Base-by-base conservation (phyloP, 1,139 yeast species). In the Hanseniaspora sp. region DNA sequence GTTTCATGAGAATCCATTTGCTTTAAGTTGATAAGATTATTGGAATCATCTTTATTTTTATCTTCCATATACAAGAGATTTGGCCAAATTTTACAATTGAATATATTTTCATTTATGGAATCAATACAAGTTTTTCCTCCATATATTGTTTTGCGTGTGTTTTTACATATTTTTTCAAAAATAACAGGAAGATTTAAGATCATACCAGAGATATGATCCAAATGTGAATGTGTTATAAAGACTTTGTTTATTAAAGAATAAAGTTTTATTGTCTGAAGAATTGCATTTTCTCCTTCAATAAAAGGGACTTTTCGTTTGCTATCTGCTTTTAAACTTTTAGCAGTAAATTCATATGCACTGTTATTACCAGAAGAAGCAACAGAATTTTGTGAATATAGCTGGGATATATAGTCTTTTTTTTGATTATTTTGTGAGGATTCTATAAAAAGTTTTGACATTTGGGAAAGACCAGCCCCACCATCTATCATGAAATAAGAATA, bases 71-170 rank as follows among this genome's bases (percentile, higher is more conserved):
- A 61, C 55, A 35, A n/a, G n/a, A 71, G 56, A 60, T 83, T 76
- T 5, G 96, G 96, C 96, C 96, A 88, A 5, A 86, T 72, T 7
- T 71, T 63, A 44, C 84, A 87, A 65, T 88, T 88, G 68, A 87
- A 87, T 0, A 86, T 67, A 64, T 82, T 76, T 2, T 67, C 64
- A 57, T 74, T 69, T 23, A 88, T 65, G 0, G 82, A 76, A 12
- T 73, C 68, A 1, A 80, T 69, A 0, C 94, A 82, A 33, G 71
- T 67, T 0, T 65, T 60, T 6, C 80, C 68, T 0, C 86, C 95
- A 58, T 73, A 77, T 1, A 87, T 67, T 13, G 62, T 61, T 61
- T 78, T 77, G 1, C 64, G 57, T 1, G 73, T 51, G 4, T 39
- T 31, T 23, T 7, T 40, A 13, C 29, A 46, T 33, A 15, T 66